These are phyloP conservation scores for Plasmodium gallinaceum DNA, from an alignment of 169 alveolate genomes.

Conservation along the genomic window DNA sequence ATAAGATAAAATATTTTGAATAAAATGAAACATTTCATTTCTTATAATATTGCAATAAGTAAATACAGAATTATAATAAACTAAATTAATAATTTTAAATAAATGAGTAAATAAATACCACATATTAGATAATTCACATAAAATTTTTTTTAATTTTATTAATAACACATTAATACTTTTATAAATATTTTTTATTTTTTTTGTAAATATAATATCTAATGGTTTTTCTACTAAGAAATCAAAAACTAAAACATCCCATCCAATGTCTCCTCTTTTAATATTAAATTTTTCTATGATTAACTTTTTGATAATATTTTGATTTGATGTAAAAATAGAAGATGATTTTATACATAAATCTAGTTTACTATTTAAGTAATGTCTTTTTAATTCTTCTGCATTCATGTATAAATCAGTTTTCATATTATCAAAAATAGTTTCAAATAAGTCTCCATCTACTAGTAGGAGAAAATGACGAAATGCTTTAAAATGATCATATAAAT, in stretches of 20 bases:
- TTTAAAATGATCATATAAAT: conserved; percentile 43
- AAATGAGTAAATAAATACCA: conserved; percentile 74
- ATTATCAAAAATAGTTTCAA: conserved; percentile 60
- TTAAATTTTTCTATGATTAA: conserved; percentile 37
- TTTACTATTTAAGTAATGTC: conserved; percentile 53
- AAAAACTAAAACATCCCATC: conserved; percentile 68
- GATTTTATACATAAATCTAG: conserved; percentile 63
- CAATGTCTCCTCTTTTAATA: conserved; percentile 58
- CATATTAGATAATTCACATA: conserved; percentile 54
- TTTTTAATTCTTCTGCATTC: conserved; percentile 72
- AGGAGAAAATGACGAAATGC: conserved; percentile 69
- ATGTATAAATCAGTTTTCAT: conserved; percentile 72
- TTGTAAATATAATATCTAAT: conserved; percentile 58
- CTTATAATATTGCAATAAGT: conserved; percentile 50
- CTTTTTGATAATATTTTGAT: conserved; percentile 31
- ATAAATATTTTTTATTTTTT: conserved; percentile 41
- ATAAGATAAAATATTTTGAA: conserved; percentile 57
- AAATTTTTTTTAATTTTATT: conserved; percentile 56
- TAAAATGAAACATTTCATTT: conserved; percentile 74
- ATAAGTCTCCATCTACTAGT: conserved; percentile 67
- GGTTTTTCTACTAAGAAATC: conserved; percentile 62
- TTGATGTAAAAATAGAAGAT: conserved; percentile 44
- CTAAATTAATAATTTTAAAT: conserved; percentile 57
- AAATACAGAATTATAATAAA: conserved; percentile 56
- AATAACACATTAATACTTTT: conserved; percentile 50